A percentile compares a stretch with the other conserved stretches of the same genome.
Conservation (phyloP, 495 filamentous ascomycete species). For the Talaromyces ruber region DNA sequence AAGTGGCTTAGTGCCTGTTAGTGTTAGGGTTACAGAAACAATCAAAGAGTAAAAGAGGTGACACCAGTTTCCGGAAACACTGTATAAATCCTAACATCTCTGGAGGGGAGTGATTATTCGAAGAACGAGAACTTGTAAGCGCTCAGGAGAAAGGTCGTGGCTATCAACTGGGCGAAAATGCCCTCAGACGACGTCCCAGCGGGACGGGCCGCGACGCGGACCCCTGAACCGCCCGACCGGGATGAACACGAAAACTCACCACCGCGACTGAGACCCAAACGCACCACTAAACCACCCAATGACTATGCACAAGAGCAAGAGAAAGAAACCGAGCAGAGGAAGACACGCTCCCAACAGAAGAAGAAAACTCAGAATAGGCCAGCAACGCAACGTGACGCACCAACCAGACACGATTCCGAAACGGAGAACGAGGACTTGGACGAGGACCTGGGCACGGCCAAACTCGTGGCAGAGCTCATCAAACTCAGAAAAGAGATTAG, state of each 20-base stretch:
- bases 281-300: conserved; percentile 8
- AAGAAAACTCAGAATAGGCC: neutral
- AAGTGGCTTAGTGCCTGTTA: neutral
- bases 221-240: conserved; percentile 18
- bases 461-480: neutral
- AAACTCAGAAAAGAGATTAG: neutral
- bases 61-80: neutral
- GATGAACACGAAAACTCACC: conserved; percentile 15
- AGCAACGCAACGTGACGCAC: neutral
- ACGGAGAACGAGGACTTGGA: neutral
- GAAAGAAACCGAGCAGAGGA: conserved; percentile 8
- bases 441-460: neutral
- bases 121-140: no score
- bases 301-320: conserved; percentile 11
- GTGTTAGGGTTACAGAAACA: neutral
- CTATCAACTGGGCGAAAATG: neutral
- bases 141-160: no score
- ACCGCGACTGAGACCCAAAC: conserved; percentile 12
- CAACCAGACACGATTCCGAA: neutral
- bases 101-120: no score
- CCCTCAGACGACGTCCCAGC: neutral
- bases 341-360: neutral
- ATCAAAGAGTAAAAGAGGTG: neutral
- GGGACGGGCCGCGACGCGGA: conserved; percentile 18
- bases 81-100: no score